Evolutionary conservation across 768 basidiomycete genomes (phyloP).

Genomic region (Boletellus ananiceps): DNA sequence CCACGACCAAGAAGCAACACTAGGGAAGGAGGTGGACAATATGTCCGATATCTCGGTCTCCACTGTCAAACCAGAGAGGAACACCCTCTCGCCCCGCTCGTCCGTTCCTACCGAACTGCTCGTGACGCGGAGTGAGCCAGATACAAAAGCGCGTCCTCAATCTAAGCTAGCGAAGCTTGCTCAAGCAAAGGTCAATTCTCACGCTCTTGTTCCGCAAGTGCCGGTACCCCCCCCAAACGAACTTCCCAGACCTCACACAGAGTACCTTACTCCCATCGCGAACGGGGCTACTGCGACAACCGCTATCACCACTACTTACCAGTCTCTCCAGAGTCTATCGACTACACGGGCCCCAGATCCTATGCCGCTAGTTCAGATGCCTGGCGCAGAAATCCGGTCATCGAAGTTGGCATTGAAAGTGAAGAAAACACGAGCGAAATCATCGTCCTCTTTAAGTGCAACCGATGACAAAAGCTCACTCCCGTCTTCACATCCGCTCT

Average conservation of each 20-base stretch:
- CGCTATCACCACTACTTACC: conserved; percentile 79
- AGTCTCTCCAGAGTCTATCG: conserved; percentile 60
- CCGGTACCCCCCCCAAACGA: conserved; percentile 30
- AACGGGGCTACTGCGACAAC: conserved; percentile 80
- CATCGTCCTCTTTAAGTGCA: conserved; percentile 27
- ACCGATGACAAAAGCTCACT: conserved; percentile 38
- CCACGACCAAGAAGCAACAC: conserved; percentile 33
- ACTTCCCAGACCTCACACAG: conserved; percentile 51
- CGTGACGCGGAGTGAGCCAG: conserved; percentile 13
- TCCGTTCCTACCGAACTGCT: conserved; percentile 11
- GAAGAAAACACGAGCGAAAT: conserved; percentile 51
- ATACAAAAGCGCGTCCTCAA: conserved; percentile 37
- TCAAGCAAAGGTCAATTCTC: conserved; percentile 43
- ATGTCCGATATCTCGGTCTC: conserved; percentile 19
- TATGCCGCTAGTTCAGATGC: conserved; percentile 26
- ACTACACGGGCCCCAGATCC: conserved; percentile 25
- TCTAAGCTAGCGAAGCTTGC: conserved; percentile 77
- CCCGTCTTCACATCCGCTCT: conserved; percentile 49
- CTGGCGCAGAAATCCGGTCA: conserved; percentile 38
- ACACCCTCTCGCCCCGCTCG: conserved; percentile 22
- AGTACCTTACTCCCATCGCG: conserved; percentile 74
- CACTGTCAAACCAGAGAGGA: conserved; percentile 19
- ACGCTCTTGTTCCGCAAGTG: conserved; percentile 22
- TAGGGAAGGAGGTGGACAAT: conserved; percentile 9
- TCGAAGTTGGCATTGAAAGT: conserved; percentile 79